A percentile compares a stretch with the other conserved stretches of the same genome.
phyloP scores from a whole-genome alignment of 106 monocot genomes.

The Phalaenopsis equestris region DNA sequence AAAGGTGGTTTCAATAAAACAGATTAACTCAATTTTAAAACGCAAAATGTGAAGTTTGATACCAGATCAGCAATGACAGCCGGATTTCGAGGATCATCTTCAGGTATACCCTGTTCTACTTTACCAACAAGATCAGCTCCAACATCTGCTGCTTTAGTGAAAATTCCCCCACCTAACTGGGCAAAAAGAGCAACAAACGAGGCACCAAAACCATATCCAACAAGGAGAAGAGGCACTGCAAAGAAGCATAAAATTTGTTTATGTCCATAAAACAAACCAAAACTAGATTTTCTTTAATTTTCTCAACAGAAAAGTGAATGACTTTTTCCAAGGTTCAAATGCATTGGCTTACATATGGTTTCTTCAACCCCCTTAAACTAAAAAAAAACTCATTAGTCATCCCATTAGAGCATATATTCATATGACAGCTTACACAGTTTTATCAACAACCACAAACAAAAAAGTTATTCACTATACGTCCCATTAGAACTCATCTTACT shows the following conservation, averaged over 20 bases:
- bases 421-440: too few relatives aligned
- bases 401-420: too few relatives aligned
- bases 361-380: background rate
- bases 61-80: conserved; percentile 99
- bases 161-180: conserved; percentile 96
- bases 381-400: too few relatives aligned
- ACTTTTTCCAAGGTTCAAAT: background rate
- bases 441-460: too few relatives aligned
- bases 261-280: background rate
- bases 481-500: too few relatives aligned
- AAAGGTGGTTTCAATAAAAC: background rate
- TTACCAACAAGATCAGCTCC: conserved; percentile 99
- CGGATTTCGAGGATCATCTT: conserved; percentile 98
- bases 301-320: background rate
- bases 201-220: conserved; percentile 98
- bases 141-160: conserved; percentile 97
- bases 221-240: conserved; percentile 98
- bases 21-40: background rate
- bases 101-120: conserved; percentile 97
- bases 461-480: too few relatives aligned
- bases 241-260: background rate
- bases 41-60: conserved; percentile 5
- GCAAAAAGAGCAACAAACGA: conserved; percentile 99
- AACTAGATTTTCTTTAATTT: background rate
- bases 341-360: background rate